phyloP scores from a whole-genome alignment of 148 eudicot genomes.

The Beta vulgaris region DNA sequence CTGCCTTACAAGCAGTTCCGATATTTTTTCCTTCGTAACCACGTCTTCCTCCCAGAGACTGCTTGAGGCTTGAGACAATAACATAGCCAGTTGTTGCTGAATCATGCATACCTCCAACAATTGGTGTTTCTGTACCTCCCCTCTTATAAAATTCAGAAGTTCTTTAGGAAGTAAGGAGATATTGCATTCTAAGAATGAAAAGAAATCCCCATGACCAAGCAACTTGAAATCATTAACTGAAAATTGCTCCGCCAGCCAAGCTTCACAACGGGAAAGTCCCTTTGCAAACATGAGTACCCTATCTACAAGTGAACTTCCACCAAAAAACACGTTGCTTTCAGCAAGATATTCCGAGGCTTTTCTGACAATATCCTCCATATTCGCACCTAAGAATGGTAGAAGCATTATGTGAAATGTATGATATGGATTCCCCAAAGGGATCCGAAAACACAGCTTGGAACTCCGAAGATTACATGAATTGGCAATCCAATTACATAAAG shows the following conservation, averaged over 20 bases:
- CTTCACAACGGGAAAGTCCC: slow-evolving; percentile 58
- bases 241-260: slow-evolving; percentile 69
- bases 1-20: slow-evolving; percentile 62
- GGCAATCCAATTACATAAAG: slow-evolving; percentile 4
- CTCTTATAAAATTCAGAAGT: slow-evolving; percentile 41
- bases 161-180: slow-evolving; percentile 43
- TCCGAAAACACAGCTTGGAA: neutral
- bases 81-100: slow-evolving; percentile 53
- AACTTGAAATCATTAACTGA: slow-evolving; percentile 62
- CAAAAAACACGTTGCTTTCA: slow-evolving; percentile 28
- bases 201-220: slow-evolving; percentile 81
- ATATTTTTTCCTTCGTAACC: slow-evolving; percentile 50
- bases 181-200: slow-evolving; percentile 51
- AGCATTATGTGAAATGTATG: neutral
- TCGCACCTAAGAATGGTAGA: slow-evolving; percentile 44
- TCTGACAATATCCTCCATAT: slow-evolving; percentile 49
- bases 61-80: slow-evolving; percentile 72
- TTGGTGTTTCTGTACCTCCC: slow-evolving; percentile 31
- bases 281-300: slow-evolving; percentile 40
- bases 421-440: neutral
- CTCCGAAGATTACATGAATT: neutral
- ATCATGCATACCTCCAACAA: slow-evolving; percentile 60
- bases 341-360: slow-evolving; percentile 56
- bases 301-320: slow-evolving; percentile 36
- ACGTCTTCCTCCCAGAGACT: slow-evolving; percentile 49